Conservation (phyloP, 148 eudicot genomes). For the Rhododendron mucronatum region DNA sequence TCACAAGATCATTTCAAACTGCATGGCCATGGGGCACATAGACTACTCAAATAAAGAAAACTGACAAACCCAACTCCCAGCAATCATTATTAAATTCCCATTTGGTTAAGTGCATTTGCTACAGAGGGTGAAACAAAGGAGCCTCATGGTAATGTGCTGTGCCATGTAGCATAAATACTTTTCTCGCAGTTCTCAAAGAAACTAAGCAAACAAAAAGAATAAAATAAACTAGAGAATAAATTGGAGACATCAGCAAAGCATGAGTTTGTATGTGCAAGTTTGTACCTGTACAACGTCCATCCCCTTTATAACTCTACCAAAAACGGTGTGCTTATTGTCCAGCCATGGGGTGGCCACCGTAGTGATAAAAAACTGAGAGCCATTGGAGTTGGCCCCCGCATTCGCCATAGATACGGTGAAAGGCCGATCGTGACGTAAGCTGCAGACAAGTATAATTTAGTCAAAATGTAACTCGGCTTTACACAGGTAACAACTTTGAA, state of each 20-base stretch:
- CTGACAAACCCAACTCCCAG: background rate
- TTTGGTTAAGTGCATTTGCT: background rate
- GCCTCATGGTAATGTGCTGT: background rate
- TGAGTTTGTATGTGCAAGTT: background rate
- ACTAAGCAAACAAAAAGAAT: background rate
- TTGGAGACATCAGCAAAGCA: background rate
- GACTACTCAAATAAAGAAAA: background rate
- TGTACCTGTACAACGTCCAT: slow-evolving; percentile 98
- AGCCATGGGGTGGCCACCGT: slow-evolving; percentile 99
- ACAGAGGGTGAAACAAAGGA: background rate
- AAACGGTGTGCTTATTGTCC: slow-evolving; percentile 96
- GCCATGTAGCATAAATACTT: background rate
- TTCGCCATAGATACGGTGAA: slow-evolving; percentile 98
- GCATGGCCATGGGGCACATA: background rate
- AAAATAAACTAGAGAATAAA: background rate
- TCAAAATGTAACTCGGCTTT: background rate
- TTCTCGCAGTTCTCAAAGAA: background rate
- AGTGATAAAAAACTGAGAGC: slow-evolving; percentile 97
- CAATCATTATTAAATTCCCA: background rate
- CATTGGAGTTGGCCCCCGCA: slow-evolving; percentile 94
- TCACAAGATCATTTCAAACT: background rate
- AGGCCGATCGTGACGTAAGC: slow-evolving; percentile 97
- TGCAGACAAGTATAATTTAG: slow-evolving; percentile 30
- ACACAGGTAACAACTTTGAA: background rate
- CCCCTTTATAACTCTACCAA: slow-evolving; percentile 92